These are phyloP conservation scores for Colletotrichum sp. DNA, from an alignment of 2,329 filamentous ascomycete genomes.

Conservation along the genomic window DNA sequence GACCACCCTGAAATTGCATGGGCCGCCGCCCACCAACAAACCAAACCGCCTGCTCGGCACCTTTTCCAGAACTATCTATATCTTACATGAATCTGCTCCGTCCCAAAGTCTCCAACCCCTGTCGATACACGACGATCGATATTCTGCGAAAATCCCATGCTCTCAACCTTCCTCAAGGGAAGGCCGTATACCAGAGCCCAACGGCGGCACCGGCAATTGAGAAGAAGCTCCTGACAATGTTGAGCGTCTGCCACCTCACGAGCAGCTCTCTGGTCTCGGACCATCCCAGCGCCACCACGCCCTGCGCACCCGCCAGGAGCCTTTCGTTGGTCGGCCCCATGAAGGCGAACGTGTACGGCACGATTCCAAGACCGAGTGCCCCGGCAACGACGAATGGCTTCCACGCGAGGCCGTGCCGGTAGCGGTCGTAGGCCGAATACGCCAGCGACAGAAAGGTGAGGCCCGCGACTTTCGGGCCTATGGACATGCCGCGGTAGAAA, in stretches of 20 bases:
- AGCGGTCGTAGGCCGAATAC: constrained; percentile 40
- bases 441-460: constrained; percentile 37
- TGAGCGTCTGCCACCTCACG: constrained; percentile 19
- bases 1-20: neutral
- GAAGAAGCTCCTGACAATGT: constrained; percentile 10
- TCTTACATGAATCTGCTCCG: constrained; percentile 2
- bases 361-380: constrained; percentile 37
- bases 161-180: neutral
- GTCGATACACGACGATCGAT: neutral
- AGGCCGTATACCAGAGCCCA: constrained; percentile 10
- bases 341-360: constrained; percentile 43
- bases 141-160: neutral
- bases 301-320: constrained; percentile 27
- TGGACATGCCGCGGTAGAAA: constrained; percentile 38
- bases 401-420: constrained; percentile 33
- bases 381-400: constrained; percentile 36
- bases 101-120: neutral
- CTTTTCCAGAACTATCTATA: neutral
- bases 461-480: constrained; percentile 41
- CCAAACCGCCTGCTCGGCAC: neutral
- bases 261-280: constrained; percentile 13
- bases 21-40: neutral
- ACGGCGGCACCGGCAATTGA: constrained; percentile 9
- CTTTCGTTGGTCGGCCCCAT: constrained; percentile 42
- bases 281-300: neutral